Base-by-base conservation (phyloP, 1,139 yeast genomes). In the Kurtzmaniella quercitrusa region DNA sequence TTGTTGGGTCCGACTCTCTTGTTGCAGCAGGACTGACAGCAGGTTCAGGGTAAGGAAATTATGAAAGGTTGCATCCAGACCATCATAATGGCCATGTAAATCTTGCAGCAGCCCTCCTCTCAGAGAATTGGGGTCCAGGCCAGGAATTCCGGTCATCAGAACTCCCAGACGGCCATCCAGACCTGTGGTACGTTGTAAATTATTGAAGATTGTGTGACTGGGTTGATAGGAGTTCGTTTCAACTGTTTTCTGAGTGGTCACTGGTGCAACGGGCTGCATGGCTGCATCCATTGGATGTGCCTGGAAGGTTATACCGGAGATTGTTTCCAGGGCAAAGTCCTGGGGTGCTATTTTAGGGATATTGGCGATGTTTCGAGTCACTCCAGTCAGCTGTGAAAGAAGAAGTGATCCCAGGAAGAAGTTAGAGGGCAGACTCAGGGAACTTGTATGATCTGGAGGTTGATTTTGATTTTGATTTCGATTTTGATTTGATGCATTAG, bases 1-100 rank as follows among this genome's bases (percentile, higher is more conserved):
- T 55, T 86, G 93, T 56, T 87, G 95, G 0, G 95, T 86, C 60
- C 95, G 73, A 0, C 89, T 82, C 43, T 81, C 83, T 33, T 46
- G 47, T 27, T 38, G 39, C 23, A 36, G 38, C 38, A 36, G 38
- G 2, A 36, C 38, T n/a, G 38, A 36, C 23, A 21, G 25, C 38
- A 36, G 38, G n/a, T 36, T 36, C 14, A 21, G 21, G 19, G 23
- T 36, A 5, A 36, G 27, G 15, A 36, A 36, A 10, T 36, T 36
- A 12, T 36, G 38, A n/a, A 36, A 36, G 7, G 38, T 36, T 7
- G 38, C 38, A 31, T 14, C 36, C 18, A 14, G 36, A 31, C 18
- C 36, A 14, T 14, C 18, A 10, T 16, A 14, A 31, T 16, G 18
- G 6, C 36, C 36, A 10, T 10, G 14, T 11, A 27, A 4, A 15